Conservation (phyloP, 2,329 filamentous ascomycete genomes). For the Cadophora gregata region DNA sequence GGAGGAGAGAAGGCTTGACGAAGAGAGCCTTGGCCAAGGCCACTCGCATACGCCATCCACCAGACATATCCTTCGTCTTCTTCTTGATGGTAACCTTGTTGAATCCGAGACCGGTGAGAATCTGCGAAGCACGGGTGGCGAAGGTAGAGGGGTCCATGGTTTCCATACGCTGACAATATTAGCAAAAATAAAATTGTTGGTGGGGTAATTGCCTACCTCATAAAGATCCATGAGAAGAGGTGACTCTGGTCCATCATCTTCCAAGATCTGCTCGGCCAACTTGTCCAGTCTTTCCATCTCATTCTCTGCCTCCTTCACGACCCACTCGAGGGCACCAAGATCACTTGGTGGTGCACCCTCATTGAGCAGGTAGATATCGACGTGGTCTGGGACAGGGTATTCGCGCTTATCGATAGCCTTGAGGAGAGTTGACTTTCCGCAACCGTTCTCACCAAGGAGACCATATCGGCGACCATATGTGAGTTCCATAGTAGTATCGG, state of each 20-base stretch:
- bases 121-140: constrained; percentile 91
- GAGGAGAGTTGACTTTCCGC: constrained; percentile 96
- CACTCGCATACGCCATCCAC: constrained; percentile 99
- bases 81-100: constrained; percentile 98
- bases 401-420: constrained; percentile 94
- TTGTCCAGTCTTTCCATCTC: constrained; percentile 91
- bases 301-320: constrained; percentile 90
- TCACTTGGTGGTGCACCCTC: constrained; percentile 92
- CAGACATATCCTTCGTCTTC: constrained; percentile 99
- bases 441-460: constrained; percentile 97
- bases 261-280: constrained; percentile 86
- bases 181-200: constrained; percentile 23
- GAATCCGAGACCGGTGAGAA: constrained; percentile 98
- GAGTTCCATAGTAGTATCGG: constrained; percentile 90
- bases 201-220: constrained; percentile 67
- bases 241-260: constrained; percentile 90
- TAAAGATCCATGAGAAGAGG: constrained; percentile 92
- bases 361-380: constrained; percentile 98
- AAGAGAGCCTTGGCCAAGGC: constrained; percentile 97
- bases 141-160: constrained; percentile 99
- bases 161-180: constrained; percentile 80
- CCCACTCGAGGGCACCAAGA: constrained; percentile 93
- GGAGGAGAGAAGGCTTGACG: constrained; percentile 93
- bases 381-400: constrained; percentile 92
- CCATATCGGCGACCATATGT: constrained; percentile 84